Percentiles rank a stretch among this genome's conserved stretches.
These are phyloP conservation scores for Sesbania bispinosa DNA, from an alignment of 306 rosid genomes.

Conservation along the genomic window DNA sequence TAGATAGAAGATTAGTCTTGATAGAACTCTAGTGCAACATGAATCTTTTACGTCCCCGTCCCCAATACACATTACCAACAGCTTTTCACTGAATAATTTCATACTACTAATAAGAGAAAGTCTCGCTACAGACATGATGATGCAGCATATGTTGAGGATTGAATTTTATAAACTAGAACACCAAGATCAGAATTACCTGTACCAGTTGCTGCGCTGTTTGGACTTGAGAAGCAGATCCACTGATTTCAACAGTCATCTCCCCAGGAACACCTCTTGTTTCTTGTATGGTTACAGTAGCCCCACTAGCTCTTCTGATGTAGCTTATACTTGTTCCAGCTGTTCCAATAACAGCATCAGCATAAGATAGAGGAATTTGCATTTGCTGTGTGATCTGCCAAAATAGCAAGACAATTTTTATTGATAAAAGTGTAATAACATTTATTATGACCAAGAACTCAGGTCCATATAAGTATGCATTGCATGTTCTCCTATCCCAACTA, in stretches of 20 bases:
- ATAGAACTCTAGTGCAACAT: background rate
- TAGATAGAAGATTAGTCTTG: background rate
- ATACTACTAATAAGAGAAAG: background rate
- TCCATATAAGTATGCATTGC: background rate
- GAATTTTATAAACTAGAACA: background rate
- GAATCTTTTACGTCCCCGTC: conserved; percentile 15
- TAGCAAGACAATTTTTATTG: conserved; percentile 18
- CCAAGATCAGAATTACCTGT: conserved; percentile 56
- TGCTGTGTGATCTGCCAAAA: conserved; percentile 80
- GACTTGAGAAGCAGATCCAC: conserved; percentile 92
- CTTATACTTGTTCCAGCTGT: conserved; percentile 93
- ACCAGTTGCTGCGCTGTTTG: conserved; percentile 96
- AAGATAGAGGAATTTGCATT: conserved; percentile 92
- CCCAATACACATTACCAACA: background rate
- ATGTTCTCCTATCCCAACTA: background rate
- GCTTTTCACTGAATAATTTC: conserved; percentile 14
- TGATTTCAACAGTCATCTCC: conserved; percentile 98
- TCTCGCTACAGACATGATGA: background rate
- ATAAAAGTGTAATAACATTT: background rate
- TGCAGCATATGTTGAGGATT: background rate
- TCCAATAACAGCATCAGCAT: conserved; percentile 97
- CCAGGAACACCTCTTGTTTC: conserved; percentile 98
- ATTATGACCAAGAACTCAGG: background rate
- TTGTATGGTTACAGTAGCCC: conserved; percentile 92
- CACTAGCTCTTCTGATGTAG: conserved; percentile 94